Evolutionary conservation across 805 yeast species (phyloP), one percentile per base, ranked within the genome.

Genomic region (Spathaspora sp.): DNA sequence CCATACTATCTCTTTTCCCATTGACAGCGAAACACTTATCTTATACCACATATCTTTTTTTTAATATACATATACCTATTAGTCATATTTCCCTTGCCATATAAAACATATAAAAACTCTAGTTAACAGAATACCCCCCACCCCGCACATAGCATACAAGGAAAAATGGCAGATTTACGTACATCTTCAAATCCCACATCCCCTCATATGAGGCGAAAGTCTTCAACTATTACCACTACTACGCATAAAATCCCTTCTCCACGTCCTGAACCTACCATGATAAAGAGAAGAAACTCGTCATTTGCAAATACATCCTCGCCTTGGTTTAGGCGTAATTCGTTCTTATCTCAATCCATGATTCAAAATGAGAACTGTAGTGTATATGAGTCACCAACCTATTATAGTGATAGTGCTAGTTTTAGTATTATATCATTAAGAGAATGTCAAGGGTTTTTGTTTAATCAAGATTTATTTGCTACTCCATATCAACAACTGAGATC

Each of bases 401-500:
- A 63, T 40, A 57, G 61, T 40, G 66, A 63, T 26, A 50, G 65
- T 1, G 58, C 48, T 14, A 47, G 68, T 47, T 66, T 63, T 52
- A 68, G 61, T 51, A 65, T 72, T 14, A 72, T 84, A 38, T 74
- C 80, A 14, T 67, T 84, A 40, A 75, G 73, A 20, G 87, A 85
- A 59, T 78, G 86, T 31, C 92, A 87, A 61, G 94, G 94, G 2
- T 87, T 86, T 59, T 66, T 80, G 2, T 87, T 89, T 81, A 86
- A 87, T 62, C 92, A 86, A 60, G 92, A 86, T 59, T 67, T 86
- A 45, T 87, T 86, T 73, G 92, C 90, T 2, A 74, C 85, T 1
- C 83, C 85, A 28, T 83, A 82, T 62, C 88, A 85, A 60, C 92
- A 86, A 52, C 73, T 66, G 65, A 56, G 67, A 46, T 62, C 75